A percentile compares a stretch with the other conserved stretches of the same genome.
Conservation (phyloP, 768 basidiomycete species). For the Leccinum barrowsii region DNA sequence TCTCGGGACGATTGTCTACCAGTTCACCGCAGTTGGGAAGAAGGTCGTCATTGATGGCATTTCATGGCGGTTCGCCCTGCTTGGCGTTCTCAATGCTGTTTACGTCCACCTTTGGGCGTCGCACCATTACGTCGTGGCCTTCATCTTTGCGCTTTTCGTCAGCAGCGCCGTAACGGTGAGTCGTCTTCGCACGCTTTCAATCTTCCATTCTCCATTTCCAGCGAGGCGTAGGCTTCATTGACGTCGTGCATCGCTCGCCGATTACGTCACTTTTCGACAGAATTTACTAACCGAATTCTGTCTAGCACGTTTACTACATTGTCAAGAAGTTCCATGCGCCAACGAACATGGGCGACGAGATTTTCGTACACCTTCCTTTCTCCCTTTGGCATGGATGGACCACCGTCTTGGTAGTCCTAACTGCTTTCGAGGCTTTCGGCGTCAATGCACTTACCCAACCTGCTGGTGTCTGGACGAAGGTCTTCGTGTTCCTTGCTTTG, state of each 20-base stretch:
- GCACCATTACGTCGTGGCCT: constrained; percentile 75
- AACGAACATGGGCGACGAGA: constrained; percentile 65
- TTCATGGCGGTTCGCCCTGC: constrained; percentile 87
- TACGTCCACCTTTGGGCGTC: constrained; percentile 87
- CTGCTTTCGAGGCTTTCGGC: constrained; percentile 88
- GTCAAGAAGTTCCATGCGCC: constrained; percentile 83
- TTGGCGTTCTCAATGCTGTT: constrained; percentile 82
- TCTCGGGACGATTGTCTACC: constrained; percentile 87
- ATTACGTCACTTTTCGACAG: constrained; percentile 2
- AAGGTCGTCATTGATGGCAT: constrained; percentile 80
- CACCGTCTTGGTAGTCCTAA: constrained; percentile 76
- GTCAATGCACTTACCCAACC: constrained; percentile 58
- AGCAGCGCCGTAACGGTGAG: constrained; percentile 61
- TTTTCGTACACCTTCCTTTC: constrained; percentile 95
- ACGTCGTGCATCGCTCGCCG: not conserved
- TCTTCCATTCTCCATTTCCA: constrained; percentile 16
- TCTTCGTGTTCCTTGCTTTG: constrained; percentile 92
- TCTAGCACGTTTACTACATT: constrained; percentile 86
- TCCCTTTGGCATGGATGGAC: constrained; percentile 95
- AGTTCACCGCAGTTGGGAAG: constrained; percentile 79
- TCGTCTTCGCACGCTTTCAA: not conserved
- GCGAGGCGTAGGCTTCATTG: constrained; percentile 1
- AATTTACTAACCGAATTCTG: constrained; percentile 13
- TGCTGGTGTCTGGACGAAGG: constrained; percentile 88
- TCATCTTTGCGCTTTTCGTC: constrained; percentile 85